phyloP scores from a whole-genome alignment of 441 rosid species.

The Arabidopsis hybrid region DNA sequence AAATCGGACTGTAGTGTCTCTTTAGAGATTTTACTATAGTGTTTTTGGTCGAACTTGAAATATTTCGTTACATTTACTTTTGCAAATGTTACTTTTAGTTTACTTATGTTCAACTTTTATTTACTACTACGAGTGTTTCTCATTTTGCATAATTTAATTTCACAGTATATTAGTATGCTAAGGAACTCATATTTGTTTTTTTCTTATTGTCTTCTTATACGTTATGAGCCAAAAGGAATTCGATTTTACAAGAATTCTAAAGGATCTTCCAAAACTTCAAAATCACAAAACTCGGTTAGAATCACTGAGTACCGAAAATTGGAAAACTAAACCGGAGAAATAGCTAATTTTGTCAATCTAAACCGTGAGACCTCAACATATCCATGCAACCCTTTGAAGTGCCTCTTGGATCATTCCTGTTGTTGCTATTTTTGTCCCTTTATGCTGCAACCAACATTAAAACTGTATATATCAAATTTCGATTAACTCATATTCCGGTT shows the following conservation, averaged over 20 bases:
- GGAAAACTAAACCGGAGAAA: conserved; percentile 27
- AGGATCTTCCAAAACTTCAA: conserved; percentile 4
- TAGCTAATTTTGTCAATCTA: conserved; percentile 34
- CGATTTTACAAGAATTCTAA: conserved; percentile 22
- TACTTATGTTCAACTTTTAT: too few species aligned
- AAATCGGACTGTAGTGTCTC: not conserved
- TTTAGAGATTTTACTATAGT: conserved; percentile 4
- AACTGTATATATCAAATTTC: conserved; percentile 1
- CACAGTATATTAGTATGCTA: conserved; percentile 1
- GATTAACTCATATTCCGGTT: conserved; percentile 17
- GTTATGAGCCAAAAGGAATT: conserved; percentile 18
- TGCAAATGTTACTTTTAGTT: too few species aligned
- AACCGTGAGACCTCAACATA: conserved; percentile 45
- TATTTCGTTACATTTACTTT: too few species aligned
- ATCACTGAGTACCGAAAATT: conserved; percentile 5
- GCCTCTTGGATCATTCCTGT: conserved; percentile 60
- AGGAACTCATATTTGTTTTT: not conserved
- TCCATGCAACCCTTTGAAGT: conserved; percentile 64
- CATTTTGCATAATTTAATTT: not conserved
- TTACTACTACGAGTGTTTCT: not conserved
- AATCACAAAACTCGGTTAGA: conserved; percentile 28
- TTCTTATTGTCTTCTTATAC: not conserved
- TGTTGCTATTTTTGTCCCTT: conserved; percentile 56
- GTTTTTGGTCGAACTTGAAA: not conserved
- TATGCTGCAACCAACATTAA: conserved; percentile 56